phyloP scores from a whole-genome alignment of 805 yeast species.

The Ogataea populi-albae region DNA sequence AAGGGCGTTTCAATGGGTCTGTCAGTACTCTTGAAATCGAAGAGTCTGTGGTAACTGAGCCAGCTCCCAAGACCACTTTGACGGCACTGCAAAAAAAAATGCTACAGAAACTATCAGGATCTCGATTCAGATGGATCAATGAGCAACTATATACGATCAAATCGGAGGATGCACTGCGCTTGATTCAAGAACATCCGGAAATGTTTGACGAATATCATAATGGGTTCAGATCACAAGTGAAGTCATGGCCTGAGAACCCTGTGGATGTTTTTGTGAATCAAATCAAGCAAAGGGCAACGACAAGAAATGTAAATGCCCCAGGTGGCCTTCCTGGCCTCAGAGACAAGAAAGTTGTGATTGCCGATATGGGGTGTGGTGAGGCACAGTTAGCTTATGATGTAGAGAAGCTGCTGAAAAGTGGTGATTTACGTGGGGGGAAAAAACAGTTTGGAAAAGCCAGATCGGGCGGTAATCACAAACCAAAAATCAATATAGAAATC shows the following conservation, averaged over 20 bases:
- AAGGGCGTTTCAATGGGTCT: no score
- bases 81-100: slow-evolving; percentile 92
- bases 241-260: slow-evolving; percentile 98
- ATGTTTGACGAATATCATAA: slow-evolving; percentile 92
- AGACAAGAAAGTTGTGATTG: slow-evolving; percentile 67
- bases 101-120: slow-evolving; percentile 92
- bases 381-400: slow-evolving; percentile 80
- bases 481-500: slow-evolving; percentile 54
- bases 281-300: slow-evolving; percentile 55
- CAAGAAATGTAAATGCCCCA: slow-evolving; percentile 79
- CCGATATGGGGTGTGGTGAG: slow-evolving; percentile 99
- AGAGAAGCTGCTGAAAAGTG: slow-evolving; percentile 43
- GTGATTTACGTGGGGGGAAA: slow-evolving; percentile 17
- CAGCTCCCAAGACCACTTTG: slow-evolving; percentile 37
- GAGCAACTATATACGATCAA: slow-evolving; percentile 90
- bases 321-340: slow-evolving; percentile 86
- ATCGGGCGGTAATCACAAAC: background rate
- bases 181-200: slow-evolving; percentile 78
- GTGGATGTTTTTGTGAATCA: slow-evolving; percentile 84
- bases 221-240: slow-evolving; percentile 94
- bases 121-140: slow-evolving; percentile 96
- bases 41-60: no score
- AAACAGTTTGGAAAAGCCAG: slow-evolving; percentile 14
- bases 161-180: slow-evolving; percentile 69
- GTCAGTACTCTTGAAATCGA: no score